These are phyloP conservation scores for Paraconiothyrium sp. DNA, from an alignment of 2,329 filamentous ascomycete genomes.

Conservation along the genomic window DNA sequence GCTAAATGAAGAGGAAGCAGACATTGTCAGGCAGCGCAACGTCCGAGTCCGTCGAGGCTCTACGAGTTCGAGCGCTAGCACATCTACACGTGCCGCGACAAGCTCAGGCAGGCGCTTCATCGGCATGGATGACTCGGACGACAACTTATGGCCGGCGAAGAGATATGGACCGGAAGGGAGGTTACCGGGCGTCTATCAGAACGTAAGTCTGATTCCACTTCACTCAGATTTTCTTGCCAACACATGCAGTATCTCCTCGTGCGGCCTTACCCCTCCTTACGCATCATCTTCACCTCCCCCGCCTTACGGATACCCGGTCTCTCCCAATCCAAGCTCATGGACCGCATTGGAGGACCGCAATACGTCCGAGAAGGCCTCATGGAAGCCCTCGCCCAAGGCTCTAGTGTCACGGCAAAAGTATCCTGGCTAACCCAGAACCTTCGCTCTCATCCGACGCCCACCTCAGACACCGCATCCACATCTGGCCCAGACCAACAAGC, in stretches of 20 bases:
- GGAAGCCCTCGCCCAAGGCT: conserved; percentile 70
- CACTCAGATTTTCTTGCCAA: conserved; percentile 1
- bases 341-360: conserved; percentile 57
- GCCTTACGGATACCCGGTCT: conserved; percentile 57
- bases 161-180: conserved; percentile 49
- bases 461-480: conserved; percentile 18
- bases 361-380: conserved; percentile 61
- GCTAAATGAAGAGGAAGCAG: conserved; percentile 48
- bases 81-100: conserved; percentile 60
- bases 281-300: conserved; percentile 58
- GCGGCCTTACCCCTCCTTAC: conserved; percentile 56
- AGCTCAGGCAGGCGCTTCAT: conserved; percentile 29
- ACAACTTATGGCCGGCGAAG: conserved; percentile 36
- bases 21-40: conserved; percentile 68
- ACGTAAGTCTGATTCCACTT: conserved; percentile 51
- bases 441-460: neutral
- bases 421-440: conserved; percentile 61
- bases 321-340: conserved; percentile 55
- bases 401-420: conserved; percentile 77
- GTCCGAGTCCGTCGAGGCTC: conserved; percentile 58
- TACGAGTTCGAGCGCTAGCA: conserved; percentile 61
- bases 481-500: conserved; percentile 11
- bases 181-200: conserved; percentile 64
- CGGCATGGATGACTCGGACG: conserved; percentile 49
- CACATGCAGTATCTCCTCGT: conserved; percentile 54